These are phyloP conservation scores for Petunia axillaris DNA, from an alignment of 257 asterid genomes.

Conservation along the genomic window DNA sequence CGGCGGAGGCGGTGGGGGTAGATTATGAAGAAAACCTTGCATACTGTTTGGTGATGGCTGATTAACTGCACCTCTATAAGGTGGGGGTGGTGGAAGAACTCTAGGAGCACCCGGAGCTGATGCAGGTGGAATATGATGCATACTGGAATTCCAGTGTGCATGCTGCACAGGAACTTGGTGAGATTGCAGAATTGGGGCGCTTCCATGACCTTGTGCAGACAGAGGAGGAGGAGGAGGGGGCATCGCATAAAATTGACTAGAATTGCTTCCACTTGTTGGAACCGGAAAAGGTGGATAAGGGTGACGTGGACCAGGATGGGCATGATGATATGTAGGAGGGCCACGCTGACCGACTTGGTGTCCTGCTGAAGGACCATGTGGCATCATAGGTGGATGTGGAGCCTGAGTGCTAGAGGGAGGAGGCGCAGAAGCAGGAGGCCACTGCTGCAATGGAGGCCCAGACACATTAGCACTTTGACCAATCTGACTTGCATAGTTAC, in stretches of 20 bases:
- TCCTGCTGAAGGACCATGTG: conserved; percentile 47
- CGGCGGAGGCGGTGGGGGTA: conserved; percentile 25
- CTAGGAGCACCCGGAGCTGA: conserved; percentile 41
- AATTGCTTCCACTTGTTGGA: conserved; percentile 44
- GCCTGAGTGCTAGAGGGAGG: conserved; percentile 38
- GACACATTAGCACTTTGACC: conserved; percentile 52
- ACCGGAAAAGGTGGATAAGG: conserved; percentile 40
- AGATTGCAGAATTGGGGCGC: conserved; percentile 42
- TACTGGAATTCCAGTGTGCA: conserved; percentile 55
- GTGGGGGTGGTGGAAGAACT: conserved; percentile 47
- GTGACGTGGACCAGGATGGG: conserved; percentile 39
- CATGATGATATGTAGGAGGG: conserved; percentile 41
- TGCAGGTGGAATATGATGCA: conserved; percentile 44
- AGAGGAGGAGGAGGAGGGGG: conserved; percentile 48
- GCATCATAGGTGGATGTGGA: conserved; percentile 42
- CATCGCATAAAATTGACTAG: conserved; percentile 47
- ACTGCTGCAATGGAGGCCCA: conserved; percentile 51
- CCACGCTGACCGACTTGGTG: conserved; percentile 39
- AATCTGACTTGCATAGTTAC: conserved; percentile 50
- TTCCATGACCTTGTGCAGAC: conserved; percentile 38
- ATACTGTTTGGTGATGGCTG: conserved; percentile 40
- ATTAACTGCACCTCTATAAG: conserved; percentile 46
- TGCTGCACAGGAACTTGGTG: conserved; percentile 46
- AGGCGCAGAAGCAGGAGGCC: conserved; percentile 41
- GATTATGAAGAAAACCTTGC: conserved; percentile 37